Base-by-base conservation (phyloP, 441 rosid species). In the Hura crepitans region DNA sequence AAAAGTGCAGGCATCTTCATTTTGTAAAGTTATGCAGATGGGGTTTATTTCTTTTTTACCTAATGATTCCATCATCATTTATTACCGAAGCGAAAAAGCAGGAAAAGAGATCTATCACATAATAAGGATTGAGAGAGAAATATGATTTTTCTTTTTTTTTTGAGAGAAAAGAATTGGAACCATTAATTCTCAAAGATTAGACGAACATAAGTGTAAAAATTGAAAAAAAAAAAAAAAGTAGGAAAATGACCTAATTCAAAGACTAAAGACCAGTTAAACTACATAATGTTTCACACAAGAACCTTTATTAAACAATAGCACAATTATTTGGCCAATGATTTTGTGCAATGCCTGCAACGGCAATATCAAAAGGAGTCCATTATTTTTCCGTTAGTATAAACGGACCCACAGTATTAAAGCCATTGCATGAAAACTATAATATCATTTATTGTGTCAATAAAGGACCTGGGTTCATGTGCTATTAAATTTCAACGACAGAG, bases 11-110 rank as follows among this genome's bases (percentile, higher is more conserved):
- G 27, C 14, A 22, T 6, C 1, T 53, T 22, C 15, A 12, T 56
- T 27, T 27, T 25, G 35, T 5, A 56, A 56, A 56, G 18, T 27
- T 27, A 56, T 56, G 8, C 11, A 50, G 11, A 27, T 20, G 20
- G 56, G 10, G 2, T 62, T 62, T 9, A 27, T 63, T 10, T 42
- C 10, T 46, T 35, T n/a, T n/a, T 30, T 35, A 33, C 20, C 45
- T 30, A 22, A 66, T 33, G 56, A 51, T 66, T 66, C 35, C 25
- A 62, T 62, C 60, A 71, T 63, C 69, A 70, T 58, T 68, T 42
- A 69, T 12, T 50, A 33, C 27, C 50, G 13, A 46, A 17, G 49
- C 18, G 20, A 49, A 33, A 37, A 59, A 7, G 62, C 50, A 43
- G 65, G 28, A 76, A 66, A 62, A 42, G 68, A 30, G 64, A 62